Evolutionary conservation across 2,329 filamentous ascomycete genomes (phyloP).

Genomic region (Diplodia scrobiculata): DNA sequence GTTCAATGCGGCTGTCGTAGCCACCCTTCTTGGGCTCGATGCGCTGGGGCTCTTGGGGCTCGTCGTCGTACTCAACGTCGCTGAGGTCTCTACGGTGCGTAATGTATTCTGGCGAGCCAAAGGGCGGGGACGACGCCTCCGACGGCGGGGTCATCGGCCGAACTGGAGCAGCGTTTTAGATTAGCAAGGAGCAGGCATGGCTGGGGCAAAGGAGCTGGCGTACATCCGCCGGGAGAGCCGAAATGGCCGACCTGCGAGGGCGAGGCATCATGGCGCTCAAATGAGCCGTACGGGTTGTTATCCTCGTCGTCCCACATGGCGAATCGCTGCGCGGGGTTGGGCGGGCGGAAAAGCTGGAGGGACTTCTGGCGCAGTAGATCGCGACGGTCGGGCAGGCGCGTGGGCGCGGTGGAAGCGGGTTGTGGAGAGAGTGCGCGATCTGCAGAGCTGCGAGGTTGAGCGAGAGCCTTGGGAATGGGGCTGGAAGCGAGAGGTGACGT

Average conservation of each 20-base stretch:
- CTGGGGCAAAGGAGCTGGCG: constrained; percentile 30
- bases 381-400: constrained; percentile 11
- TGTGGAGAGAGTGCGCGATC: constrained; percentile 22
- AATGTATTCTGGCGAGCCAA: constrained; percentile 59
- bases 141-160: constrained; percentile 65
- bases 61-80: constrained; percentile 61
- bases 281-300: constrained; percentile 96
- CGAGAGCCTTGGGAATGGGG: constrained; percentile 27
- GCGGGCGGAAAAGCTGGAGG: background rate
- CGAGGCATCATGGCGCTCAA: constrained; percentile 81
- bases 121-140: constrained; percentile 68
- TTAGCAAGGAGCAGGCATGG: background rate
- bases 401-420: constrained; percentile 19
- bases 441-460: constrained; percentile 24
- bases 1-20: constrained; percentile 94
- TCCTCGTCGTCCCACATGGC: constrained; percentile 98
- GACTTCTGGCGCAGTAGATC: background rate
- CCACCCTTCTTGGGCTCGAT: constrained; percentile 71
- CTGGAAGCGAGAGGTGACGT: constrained; percentile 28
- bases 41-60: constrained; percentile 54
- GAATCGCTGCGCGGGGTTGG: constrained; percentile 4
- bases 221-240: constrained; percentile 45
- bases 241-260: constrained; percentile 60
- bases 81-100: constrained; percentile 57
- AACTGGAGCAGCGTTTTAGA: constrained; percentile 22